phyloP scores from a whole-genome alignment of 768 basidiomycete genomes.

The Cyathus striatus region DNA sequence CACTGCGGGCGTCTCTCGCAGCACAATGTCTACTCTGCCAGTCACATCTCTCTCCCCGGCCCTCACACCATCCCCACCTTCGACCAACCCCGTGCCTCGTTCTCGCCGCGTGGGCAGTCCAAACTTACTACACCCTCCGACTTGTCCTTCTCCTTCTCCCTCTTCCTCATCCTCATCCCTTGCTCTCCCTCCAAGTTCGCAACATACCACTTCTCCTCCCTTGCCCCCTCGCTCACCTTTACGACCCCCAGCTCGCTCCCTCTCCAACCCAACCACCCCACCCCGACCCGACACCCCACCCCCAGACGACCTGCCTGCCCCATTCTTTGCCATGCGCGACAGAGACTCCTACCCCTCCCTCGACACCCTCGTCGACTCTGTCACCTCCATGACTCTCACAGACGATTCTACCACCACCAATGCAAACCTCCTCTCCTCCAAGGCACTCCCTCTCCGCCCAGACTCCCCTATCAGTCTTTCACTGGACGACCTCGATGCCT shows the following conservation, averaged over 20 bases:
- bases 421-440: conserved; percentile 9
- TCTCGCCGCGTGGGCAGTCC: conserved; percentile 40
- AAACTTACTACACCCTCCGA: conserved; percentile 26
- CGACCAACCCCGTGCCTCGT: conserved; percentile 24
- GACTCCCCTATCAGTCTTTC: conserved; percentile 20
- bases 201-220: conserved; percentile 18
- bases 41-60: no score
- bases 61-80: neutral
- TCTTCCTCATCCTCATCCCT: conserved; percentile 17
- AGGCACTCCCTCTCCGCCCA: conserved; percentile 17
- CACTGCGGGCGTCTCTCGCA: no score
- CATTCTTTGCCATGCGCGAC: conserved; percentile 5
- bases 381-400: conserved; percentile 14
- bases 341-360: conserved; percentile 17
- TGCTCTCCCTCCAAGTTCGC: conserved; percentile 11
- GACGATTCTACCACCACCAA: no score
- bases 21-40: no score
- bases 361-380: conserved; percentile 15
- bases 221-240: conserved; percentile 32
- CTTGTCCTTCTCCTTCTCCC: conserved; percentile 13
- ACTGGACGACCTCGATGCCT: conserved; percentile 15
- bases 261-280: conserved; percentile 15
- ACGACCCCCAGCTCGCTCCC: conserved; percentile 18
- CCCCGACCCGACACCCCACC: conserved; percentile 7
- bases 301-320: conserved; percentile 6